Base-by-base conservation (phyloP, 2,329 filamentous ascomycete genomes). In the Aspergillus fumigatus region DNA sequence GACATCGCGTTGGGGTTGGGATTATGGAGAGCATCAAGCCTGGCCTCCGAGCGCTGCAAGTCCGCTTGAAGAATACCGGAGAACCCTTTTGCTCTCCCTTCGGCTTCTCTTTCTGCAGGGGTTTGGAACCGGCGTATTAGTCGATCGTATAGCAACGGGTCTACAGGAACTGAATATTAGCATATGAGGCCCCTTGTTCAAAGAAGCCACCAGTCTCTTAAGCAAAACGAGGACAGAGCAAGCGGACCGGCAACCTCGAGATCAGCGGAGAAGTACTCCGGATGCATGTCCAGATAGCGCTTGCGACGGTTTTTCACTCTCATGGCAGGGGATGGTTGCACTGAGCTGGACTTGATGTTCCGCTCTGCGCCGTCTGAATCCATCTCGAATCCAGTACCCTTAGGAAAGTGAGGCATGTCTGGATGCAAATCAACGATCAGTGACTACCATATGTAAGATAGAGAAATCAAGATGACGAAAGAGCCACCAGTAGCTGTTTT, bases 71-170 rank as follows among this genome's bases (percentile, higher is more conserved):
- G 81, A 11, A 88, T 82, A 25, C 89, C 88, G 0, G 88, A 88
- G 71, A 91, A 94, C 10, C 91, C 91, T 69, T 91, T 91, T 8
- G 79, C 76, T 47, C 84, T 84, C 8, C 87, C 88, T 64, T 93
- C 89, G 6, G 82, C 82, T 69, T 91, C 85, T 53, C 90, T 84
- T 74, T 96, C 90, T 3, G 81, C 78, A 2, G 86, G 76, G 1
- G 86, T 87, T 62, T 92, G 89, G 70, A 92, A 92, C 52, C 84
- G 85, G 52, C 90, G 85, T 58, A 96, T 83, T 25, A 95, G 80
- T 53, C 84, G 83, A 71, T 95, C 89, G 77, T 96, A 96, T 32
- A 95, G 82, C 8, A 93, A 77, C 1, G 91, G 90, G 73, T 94
- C 89, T 81, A 69, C 53, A 59, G 52, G 61, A 55, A 57, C 61